A percentile compares a stretch with the other conserved stretches of the same genome.
phyloP scores from a whole-genome alignment of 441 rosid genomes.

The Syzygium malaccense region DNA sequence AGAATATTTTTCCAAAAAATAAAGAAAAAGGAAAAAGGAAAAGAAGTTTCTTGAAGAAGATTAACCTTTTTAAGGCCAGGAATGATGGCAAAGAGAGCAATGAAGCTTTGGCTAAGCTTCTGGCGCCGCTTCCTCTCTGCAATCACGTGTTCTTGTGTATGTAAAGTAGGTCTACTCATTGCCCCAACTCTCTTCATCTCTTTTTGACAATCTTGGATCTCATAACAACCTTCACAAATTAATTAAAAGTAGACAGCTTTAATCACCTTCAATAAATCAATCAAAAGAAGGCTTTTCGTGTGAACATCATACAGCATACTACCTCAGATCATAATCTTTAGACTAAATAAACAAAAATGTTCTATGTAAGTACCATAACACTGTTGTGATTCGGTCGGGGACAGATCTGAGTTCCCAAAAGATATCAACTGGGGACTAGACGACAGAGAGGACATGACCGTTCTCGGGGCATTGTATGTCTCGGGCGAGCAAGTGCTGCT shows the following conservation, averaged over 20 bases:
- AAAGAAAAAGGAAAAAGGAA: background rate
- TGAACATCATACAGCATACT: background rate
- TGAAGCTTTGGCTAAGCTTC: slow-evolving; percentile 59
- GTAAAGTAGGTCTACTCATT: slow-evolving; percentile 19
- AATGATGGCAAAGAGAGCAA: slow-evolving; percentile 64
- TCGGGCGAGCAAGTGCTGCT: background rate
- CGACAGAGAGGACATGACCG: slow-evolving; percentile 14
- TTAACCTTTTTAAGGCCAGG: slow-evolving; percentile 76
- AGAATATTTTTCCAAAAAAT: background rate
- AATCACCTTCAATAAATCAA: too few relatives aligned
- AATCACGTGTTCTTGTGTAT: slow-evolving; percentile 57
- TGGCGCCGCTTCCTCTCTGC: slow-evolving; percentile 77
- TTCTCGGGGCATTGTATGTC: background rate
- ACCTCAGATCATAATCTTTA: slow-evolving; percentile 1
- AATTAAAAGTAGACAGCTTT: background rate
- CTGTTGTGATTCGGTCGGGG: slow-evolving; percentile 9
- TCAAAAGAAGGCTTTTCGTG: too few relatives aligned
- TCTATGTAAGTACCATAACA: background rate
- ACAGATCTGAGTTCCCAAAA: slow-evolving; percentile 25
- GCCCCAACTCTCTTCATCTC: slow-evolving; percentile 17
- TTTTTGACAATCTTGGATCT: background rate
- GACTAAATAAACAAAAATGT: background rate
- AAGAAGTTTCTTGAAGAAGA: background rate
- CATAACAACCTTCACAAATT: background rate
- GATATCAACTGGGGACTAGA: slow-evolving; percentile 38